phyloP scores from a whole-genome alignment of 108 stramenopile genomes.

The Fragilaria crotonensis region DNA sequence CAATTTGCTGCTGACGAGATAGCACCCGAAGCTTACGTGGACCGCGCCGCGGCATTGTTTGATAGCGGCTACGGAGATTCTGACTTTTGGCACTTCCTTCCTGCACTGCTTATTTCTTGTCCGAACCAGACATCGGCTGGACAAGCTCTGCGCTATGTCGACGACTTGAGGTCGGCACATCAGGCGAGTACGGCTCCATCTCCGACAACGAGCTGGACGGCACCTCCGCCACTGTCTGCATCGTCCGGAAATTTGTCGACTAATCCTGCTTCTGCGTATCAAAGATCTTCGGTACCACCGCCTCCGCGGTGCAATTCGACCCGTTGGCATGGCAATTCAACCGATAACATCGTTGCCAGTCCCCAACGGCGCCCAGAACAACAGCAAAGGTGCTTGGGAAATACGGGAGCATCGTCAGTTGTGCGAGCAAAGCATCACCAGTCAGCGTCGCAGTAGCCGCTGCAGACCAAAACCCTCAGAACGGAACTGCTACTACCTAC shows the following conservation, averaged over 20 bases:
- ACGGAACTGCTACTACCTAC: slow-evolving; percentile 41
- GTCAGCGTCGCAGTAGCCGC: slow-evolving; percentile 23
- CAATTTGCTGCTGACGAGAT: slow-evolving; percentile 47
- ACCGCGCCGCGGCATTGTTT: slow-evolving; percentile 59
- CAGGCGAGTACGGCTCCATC: neutral
- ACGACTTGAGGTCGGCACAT: neutral
- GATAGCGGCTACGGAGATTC: slow-evolving; percentile 52
- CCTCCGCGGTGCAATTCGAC: too few relatives aligned
- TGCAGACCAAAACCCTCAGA: slow-evolving; percentile 20
- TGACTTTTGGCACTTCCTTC: slow-evolving; percentile 56
- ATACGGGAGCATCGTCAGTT: slow-evolving; percentile 17
- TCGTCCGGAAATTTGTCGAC: neutral
- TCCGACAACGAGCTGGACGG: neutral
- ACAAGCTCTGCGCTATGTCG: slow-evolving; percentile 51
- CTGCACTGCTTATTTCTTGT: slow-evolving; percentile 59
- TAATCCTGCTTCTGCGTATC: slow-evolving; percentile 1
- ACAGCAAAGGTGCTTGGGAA: too few relatives aligned
- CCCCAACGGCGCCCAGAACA: too few relatives aligned
- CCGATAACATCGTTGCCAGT: too few relatives aligned
- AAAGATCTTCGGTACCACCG: neutral
- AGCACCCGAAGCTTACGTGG: slow-evolving; percentile 60
- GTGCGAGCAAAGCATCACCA: slow-evolving; percentile 22
- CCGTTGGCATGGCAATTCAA: neutral
- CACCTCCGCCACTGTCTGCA: neutral
- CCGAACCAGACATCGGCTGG: slow-evolving; percentile 37